Evolutionary conservation across 1,284 basidiomycete genomes (phyloP).

Genomic region (Ceratobasidium sp.): DNA sequence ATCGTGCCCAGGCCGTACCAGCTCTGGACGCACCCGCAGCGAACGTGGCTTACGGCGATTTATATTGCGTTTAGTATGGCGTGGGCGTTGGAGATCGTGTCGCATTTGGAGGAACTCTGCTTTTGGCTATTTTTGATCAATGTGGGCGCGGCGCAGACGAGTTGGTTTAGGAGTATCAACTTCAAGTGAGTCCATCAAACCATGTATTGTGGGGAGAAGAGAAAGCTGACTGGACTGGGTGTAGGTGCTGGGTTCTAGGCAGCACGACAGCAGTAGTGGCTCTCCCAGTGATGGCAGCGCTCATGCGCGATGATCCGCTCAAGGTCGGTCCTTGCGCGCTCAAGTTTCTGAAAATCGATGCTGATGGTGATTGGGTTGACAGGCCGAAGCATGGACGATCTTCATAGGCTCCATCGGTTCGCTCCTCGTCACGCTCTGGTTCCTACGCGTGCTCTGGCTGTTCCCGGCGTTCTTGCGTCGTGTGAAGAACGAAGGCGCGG

Average conservation of each 20-base stretch:
- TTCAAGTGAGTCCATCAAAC: constrained; percentile 43
- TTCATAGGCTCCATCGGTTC: constrained; percentile 44
- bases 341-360: background rate
- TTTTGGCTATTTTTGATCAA: constrained; percentile 50
- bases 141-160: constrained; percentile 33
- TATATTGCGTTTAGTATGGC: constrained; percentile 47
- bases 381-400: constrained; percentile 47
- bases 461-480: constrained; percentile 46
- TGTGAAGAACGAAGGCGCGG: constrained; percentile 45
- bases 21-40: constrained; percentile 44
- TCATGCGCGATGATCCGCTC: constrained; percentile 44
- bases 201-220: background rate
- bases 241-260: constrained; percentile 45
- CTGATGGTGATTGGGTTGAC: background rate
- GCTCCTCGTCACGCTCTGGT: constrained; percentile 26
- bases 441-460: constrained; percentile 40
- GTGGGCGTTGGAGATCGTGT: constrained; percentile 49
- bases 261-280: constrained; percentile 42
- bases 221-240: background rate
- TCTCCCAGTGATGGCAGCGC: constrained; percentile 44
- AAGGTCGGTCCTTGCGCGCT: constrained; percentile 12
- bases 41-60: constrained; percentile 45
- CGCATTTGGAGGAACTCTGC: constrained; percentile 49
- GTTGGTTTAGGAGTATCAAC: constrained; percentile 48
- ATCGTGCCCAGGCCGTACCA: constrained; percentile 47